These are phyloP conservation scores for Carex cristatella DNA, from an alignment of 176 grass and related monocot genomes.

Conservation along the genomic window DNA sequence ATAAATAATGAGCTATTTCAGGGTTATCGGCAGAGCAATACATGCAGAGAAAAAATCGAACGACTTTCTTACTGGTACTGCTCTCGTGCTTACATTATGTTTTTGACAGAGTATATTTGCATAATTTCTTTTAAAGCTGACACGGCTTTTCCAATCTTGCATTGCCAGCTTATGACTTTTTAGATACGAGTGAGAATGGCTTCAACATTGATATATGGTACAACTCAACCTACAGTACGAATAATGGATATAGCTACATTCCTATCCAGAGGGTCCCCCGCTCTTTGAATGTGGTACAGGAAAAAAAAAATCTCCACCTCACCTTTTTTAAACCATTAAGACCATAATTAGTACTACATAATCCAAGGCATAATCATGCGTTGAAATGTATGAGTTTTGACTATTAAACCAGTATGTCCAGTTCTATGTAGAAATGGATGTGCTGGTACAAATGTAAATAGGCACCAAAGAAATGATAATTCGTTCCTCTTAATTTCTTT, in stretches of 20 bases:
- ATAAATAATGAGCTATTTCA: slow-evolving; percentile 74
- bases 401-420: not conserved
- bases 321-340: not conserved
- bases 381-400: not conserved
- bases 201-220: slow-evolving; percentile 82
- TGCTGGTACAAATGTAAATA: not conserved
- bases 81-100: not conserved
- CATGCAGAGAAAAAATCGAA: slow-evolving; percentile 43
- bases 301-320: not conserved
- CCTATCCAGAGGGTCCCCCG: slow-evolving; percentile 56
- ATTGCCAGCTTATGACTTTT: slow-evolving; percentile 75
- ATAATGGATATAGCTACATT: slow-evolving; percentile 32
- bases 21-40: slow-evolving; percentile 55
- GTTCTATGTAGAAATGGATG: not conserved
- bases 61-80: slow-evolving; percentile 68
- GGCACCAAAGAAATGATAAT: not conserved
- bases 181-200: slow-evolving; percentile 53
- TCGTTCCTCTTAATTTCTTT: not conserved
- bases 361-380: not conserved
- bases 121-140: not conserved
- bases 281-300: slow-evolving; percentile 59
- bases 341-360: not conserved
- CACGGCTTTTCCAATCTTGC: not conserved
- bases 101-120: not conserved
- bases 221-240: slow-evolving; percentile 80